phyloP scores from a whole-genome alignment of 2,329 filamentous ascomycete species.

The Colletotrichum somersetense region DNA sequence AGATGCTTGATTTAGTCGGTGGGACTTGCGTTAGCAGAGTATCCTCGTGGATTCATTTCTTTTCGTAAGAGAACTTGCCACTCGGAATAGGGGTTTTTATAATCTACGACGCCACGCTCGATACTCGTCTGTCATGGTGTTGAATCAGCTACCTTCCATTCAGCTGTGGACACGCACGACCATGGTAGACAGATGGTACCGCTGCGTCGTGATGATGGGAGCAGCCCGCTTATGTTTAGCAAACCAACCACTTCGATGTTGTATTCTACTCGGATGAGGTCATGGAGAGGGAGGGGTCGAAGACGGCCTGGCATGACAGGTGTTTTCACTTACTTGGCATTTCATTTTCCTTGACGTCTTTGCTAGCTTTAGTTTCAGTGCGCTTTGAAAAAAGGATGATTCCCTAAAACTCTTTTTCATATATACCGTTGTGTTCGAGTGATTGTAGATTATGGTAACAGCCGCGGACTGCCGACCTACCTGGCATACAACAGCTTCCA shows the following conservation, averaged over 20 bases:
- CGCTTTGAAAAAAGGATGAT: conserved; percentile 37
- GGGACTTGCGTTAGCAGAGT: conserved; percentile 36
- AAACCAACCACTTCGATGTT: conserved; percentile 45
- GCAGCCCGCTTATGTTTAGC: conserved; percentile 21
- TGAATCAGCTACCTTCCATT: neutral
- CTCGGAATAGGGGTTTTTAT: conserved; percentile 46
- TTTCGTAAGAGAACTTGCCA: conserved; percentile 30
- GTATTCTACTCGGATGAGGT: conserved; percentile 54
- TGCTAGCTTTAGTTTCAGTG: conserved; percentile 40
- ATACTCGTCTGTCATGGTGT: conserved; percentile 42
- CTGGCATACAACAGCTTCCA: neutral
- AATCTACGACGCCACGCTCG: conserved; percentile 46
- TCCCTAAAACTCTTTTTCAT: conserved; percentile 17
- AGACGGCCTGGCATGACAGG: conserved; percentile 48
- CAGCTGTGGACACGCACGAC: conserved; percentile 1
- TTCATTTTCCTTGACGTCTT: conserved; percentile 54
- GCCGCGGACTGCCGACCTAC: too few relatives aligned
- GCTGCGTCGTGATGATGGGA: conserved; percentile 3
- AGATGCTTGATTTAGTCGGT: conserved; percentile 39
- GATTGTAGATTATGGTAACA: neutral
- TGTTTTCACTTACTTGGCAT: conserved; percentile 53
- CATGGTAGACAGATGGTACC: conserved; percentile 9
- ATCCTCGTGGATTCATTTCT: conserved; percentile 40
- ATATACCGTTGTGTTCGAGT: too few relatives aligned
- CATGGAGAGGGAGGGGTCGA: conserved; percentile 38